Percentiles rank a stretch among this genome's conserved stretches.
These are phyloP conservation scores for Zanthoxylum bungeanum DNA, from an alignment of 345 rosid species.

Conservation along the genomic window DNA sequence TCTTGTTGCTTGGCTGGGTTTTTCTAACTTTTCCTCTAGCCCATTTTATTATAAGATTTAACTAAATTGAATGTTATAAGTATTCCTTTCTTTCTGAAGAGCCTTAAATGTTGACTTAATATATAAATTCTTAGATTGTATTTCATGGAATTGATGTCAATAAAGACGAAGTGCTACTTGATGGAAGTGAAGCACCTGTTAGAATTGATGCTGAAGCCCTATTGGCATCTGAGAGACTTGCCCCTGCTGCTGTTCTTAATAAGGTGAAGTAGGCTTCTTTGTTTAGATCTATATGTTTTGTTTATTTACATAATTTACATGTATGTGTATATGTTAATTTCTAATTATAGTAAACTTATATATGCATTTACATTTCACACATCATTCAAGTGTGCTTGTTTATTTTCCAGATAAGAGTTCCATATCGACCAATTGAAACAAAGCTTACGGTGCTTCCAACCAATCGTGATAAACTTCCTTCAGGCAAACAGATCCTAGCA, in stretches of 20 bases:
- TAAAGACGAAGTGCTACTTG: conserved; percentile 77
- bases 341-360: background rate
- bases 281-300: background rate
- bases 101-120: conserved; percentile 1
- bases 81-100: background rate
- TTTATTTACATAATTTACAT: conserved; percentile 1
- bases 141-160: conserved; percentile 84
- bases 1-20: no score
- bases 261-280: conserved; percentile 47
- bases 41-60: background rate
- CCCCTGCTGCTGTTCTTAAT: conserved; percentile 71
- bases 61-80: background rate
- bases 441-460: conserved; percentile 69
- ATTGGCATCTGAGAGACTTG: conserved; percentile 70
- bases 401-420: conserved; percentile 65
- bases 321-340: conserved; percentile 14
- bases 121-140: conserved; percentile 40
- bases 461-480: conserved; percentile 78
- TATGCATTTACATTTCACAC: conserved; percentile 10
- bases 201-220: conserved; percentile 80
- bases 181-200: conserved; percentile 96
- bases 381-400: background rate
- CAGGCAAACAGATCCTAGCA: conserved; percentile 88
- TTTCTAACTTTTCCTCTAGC: background rate
- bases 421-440: conserved; percentile 76